phyloP scores from a whole-genome alignment of 371 early-diverging fungal species.

The Lichtheimia ornata region DNA sequence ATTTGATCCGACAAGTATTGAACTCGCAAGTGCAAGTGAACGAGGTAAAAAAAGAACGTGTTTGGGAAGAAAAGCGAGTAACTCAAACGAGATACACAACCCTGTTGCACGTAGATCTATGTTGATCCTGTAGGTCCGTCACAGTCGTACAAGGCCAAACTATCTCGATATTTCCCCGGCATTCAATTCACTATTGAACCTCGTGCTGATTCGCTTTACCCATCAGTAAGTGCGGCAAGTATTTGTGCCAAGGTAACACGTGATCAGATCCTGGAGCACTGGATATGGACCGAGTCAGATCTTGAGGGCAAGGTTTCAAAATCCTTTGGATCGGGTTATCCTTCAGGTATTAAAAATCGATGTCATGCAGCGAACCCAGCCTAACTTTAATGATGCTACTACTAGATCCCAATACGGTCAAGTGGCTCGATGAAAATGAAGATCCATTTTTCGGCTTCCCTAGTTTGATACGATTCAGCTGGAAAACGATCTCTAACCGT shows the following conservation, averaged over 20 bases:
- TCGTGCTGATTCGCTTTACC: conserved; percentile 96
- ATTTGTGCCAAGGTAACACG: conserved; percentile 98
- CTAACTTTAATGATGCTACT: not conserved
- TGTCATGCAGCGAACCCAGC: not conserved
- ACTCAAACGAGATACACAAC: too few relatives aligned
- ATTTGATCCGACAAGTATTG: conserved; percentile 71
- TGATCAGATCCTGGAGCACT: conserved; percentile 81
- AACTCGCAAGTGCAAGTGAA: conserved; percentile 67
- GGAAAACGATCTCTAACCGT: conserved; percentile 88
- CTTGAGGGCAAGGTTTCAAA: conserved; percentile 46
- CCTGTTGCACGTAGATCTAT: conserved; percentile 64
- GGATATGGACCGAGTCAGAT: conserved; percentile 79
- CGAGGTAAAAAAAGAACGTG: conserved; percentile 54
- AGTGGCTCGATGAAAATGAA: conserved; percentile 83
- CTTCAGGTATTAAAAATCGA: conserved; percentile 60
- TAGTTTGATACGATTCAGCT: conserved; percentile 91
- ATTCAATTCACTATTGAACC: conserved; percentile 86
- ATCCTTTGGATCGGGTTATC: conserved; percentile 96
- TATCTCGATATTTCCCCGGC: conserved; percentile 73
- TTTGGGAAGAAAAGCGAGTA: not conserved
- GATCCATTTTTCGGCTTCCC: conserved; percentile 96
- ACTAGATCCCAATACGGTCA: conserved; percentile 91
- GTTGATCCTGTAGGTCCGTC: conserved; percentile 99
- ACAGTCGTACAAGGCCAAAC: conserved; percentile 77
- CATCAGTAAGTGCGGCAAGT: conserved; percentile 98